Evolutionary conservation across 1,139 yeast species (phyloP).

Genomic region (Saccharomycopsis hybrid): DNA sequence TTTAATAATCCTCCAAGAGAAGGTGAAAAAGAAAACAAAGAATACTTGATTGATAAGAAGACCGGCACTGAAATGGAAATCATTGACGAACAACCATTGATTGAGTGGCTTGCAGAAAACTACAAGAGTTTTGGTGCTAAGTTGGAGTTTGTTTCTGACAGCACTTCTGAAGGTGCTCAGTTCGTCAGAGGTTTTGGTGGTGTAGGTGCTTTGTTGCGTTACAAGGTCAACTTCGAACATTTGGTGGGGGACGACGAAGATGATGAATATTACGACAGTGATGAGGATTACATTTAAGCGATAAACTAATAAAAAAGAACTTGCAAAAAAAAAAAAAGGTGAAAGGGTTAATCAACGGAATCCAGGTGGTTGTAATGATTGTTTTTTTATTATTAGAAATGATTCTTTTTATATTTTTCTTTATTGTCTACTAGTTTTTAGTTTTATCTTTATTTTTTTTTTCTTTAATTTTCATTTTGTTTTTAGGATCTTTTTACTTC

Average conservation of each 20-base stretch:
- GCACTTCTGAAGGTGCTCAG: conserved; percentile 97
- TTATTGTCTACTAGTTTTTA: too few species aligned
- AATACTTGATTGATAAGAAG: conserved; percentile 71
- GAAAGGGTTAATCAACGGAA: background rate
- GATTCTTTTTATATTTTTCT: background rate
- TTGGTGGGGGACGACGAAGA: conserved; percentile 85
- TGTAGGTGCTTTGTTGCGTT: conserved; percentile 91
- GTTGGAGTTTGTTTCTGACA: conserved; percentile 92
- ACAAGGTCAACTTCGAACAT: conserved; percentile 95
- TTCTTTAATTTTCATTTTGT: too few species aligned
- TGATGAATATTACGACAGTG: conserved; percentile 27
- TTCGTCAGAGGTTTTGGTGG: conserved; percentile 98
- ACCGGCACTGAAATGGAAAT: conserved; percentile 90
- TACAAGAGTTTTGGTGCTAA: conserved; percentile 92
- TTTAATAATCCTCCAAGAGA: conserved; percentile 50
- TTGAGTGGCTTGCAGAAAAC: conserved; percentile 98
- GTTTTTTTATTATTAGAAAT: background rate
- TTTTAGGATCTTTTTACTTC: too few species aligned
- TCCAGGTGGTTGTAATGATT: background rate
- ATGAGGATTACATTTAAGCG: conserved; percentile 15
- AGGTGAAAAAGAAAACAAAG: conserved; percentile 57
- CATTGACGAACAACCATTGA: conserved; percentile 70
- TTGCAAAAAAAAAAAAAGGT: background rate
- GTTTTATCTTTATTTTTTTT: background rate
- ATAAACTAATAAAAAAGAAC: background rate